Evolutionary conservation across 257 asterid species (phyloP), one percentile per base, ranked within the genome.

Genomic region (Misopates orontium): DNA sequence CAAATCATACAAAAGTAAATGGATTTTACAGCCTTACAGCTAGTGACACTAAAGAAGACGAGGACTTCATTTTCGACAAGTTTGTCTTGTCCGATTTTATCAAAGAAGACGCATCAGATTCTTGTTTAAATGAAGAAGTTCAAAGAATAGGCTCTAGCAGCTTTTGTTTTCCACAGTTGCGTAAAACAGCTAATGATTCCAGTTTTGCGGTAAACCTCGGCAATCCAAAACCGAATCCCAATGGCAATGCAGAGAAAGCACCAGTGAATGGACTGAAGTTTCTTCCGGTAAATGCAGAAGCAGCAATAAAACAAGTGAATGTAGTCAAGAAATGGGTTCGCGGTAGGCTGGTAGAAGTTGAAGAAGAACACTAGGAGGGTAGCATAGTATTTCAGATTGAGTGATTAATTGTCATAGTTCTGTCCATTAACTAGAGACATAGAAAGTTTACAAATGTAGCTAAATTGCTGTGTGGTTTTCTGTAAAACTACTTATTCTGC

Each of bases 331-430:
- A 84, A 79, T 90, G 99, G 97, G 85, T 93, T 25, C 80, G 89
- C 0, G 99, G 99, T 73, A 84, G 85, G 78, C 88, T 93, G 74
- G 84, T 93, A 15, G 94, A 87, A 66, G 89, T 83, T 53, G 73
- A 52, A n/a, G 89, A 85, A 71, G 42, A 36, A 36, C 85, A 66
- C 70, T 22, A 60, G 50, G 85, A 83, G 89, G 60, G 78, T 65
- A 77, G 83, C 45, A 3, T 4, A 54, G 74, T 56, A 13, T 54
- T 23, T 20, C 68, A n/a, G 56, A 21, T 14, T 53, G 54, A 36
- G 10, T 9, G 42, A 7, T 28, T 28, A 3, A 3, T n/a, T 49
- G 66, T 47, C 62, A 22, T 67, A 60, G 62, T 60, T 55, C 28
- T 22, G 21, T 66, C 56, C 69, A 67, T 56, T 36, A 36, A 9